These are phyloP conservation scores for Eustoma russellianum DNA, from an alignment of 257 asterid species.

Conservation along the genomic window DNA sequence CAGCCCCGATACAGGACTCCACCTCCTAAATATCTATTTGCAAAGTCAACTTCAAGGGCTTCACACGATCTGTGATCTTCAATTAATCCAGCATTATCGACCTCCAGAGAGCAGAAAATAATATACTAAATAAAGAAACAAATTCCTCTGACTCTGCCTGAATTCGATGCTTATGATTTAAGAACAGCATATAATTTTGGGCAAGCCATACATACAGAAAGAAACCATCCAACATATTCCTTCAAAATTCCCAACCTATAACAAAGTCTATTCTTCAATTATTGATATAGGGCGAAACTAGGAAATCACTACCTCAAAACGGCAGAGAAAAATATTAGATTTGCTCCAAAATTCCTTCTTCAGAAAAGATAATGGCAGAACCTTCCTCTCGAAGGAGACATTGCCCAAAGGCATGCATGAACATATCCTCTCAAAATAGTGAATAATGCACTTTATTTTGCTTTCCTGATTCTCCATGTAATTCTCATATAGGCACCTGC, in stretches of 20 bases:
- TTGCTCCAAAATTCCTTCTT: slow-evolving; percentile 59
- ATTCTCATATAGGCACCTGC: slow-evolving; percentile 58
- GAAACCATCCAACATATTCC: not conserved
- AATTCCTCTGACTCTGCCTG: not conserved
- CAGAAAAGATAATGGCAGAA: slow-evolving; percentile 51
- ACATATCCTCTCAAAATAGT: slow-evolving; percentile 70
- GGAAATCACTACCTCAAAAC: slow-evolving; percentile 46
- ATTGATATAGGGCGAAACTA: not conserved
- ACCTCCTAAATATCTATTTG: slow-evolving; percentile 80
- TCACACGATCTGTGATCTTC: slow-evolving; percentile 55
- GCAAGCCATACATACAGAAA: not conserved
- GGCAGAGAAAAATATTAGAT: slow-evolving; percentile 55
- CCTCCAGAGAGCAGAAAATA: slow-evolving; percentile 31
- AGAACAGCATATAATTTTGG: no score
- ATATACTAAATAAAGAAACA: not conserved
- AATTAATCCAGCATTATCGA: slow-evolving; percentile 47
- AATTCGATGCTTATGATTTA: not conserved
- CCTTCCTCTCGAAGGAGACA: slow-evolving; percentile 83
- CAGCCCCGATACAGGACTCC: slow-evolving; percentile 84
- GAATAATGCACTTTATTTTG: slow-evolving; percentile 73
- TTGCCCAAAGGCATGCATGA: slow-evolving; percentile 47
- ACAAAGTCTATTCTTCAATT: slow-evolving; percentile 1
- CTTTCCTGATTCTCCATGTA: slow-evolving; percentile 45
- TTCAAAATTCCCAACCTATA: not conserved
- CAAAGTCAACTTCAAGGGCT: slow-evolving; percentile 88